Conservation (phyloP, 352 stramenopile species). For the Phytophthora vignae region DNA sequence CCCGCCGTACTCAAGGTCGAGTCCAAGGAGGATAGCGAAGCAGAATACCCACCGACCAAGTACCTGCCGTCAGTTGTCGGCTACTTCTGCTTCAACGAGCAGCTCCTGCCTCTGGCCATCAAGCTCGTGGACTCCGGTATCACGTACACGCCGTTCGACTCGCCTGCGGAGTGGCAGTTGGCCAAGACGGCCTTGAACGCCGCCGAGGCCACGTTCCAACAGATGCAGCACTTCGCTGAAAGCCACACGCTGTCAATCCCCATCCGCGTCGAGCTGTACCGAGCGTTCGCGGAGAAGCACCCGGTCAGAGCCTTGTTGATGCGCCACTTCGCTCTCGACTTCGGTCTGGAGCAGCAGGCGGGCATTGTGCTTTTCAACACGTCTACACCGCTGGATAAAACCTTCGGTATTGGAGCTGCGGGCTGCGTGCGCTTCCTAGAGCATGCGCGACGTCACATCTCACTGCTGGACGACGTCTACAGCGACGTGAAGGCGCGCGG, state of each 20-base stretch:
- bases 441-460: conserved; percentile 29
- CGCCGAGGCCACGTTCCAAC: conserved; percentile 52
- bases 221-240: conserved; percentile 64
- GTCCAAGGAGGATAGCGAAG: neutral
- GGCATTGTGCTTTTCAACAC: conserved; percentile 50
- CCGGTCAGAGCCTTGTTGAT: conserved; percentile 47
- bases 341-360: conserved; percentile 48
- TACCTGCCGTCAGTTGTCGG: conserved; percentile 48
- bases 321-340: conserved; percentile 47
- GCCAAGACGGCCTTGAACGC: conserved; percentile 61
- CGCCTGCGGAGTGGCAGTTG: conserved; percentile 50
- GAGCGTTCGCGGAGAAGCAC: conserved; percentile 41
- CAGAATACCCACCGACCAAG: conserved; percentile 30
- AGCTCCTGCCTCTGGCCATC: conserved; percentile 55
- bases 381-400: conserved; percentile 50
- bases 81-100: conserved; percentile 52
- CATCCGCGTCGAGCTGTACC: conserved; percentile 53
- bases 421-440: conserved; percentile 43
- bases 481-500: conserved; percentile 34
- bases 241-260: conserved; percentile 58
- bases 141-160: conserved; percentile 58
- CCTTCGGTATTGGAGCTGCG: conserved; percentile 50
- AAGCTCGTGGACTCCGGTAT: conserved; percentile 46
- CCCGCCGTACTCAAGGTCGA: conserved; percentile 24
- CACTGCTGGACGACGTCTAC: conserved; percentile 34